Base-by-base conservation (phyloP, 257 asterid genomes). In the Plectranthus barbatus region DNA sequence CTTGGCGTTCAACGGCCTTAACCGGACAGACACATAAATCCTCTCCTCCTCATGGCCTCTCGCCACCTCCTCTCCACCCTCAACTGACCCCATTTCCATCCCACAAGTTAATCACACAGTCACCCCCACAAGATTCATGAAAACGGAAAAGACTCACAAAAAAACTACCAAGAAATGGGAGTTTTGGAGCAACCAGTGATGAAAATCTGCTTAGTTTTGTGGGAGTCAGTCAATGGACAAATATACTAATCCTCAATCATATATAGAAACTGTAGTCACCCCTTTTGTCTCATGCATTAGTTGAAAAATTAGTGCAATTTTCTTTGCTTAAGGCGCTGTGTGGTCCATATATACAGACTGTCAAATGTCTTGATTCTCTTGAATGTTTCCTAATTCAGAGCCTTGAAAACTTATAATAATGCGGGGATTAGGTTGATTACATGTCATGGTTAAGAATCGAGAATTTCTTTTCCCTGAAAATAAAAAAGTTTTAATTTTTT, bases 271-370 rank as follows among this genome's bases (percentile, higher is more conserved):
- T 57, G 70, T 67, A 69, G 71, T 15, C 69, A 51, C 14, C 20
- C 60, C 71, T 53, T 73, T 79, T 86, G 86, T 84, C 88, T 73
- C 86, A 76, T 82, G 80, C 83, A 80, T 80, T 80, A 66, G 77
- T 69, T 74, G 71, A 60, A 51, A 72, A 62, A 37, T 36, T 26
- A 41, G 13, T 54, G 76, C 66, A 33, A 39, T 50, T 59, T 72
- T 29, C 50, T 15, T 29, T 56, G 52, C 23, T 14, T 50, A 33
- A 49, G 71, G 71, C 66, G 76, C 55, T 69, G 10, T 68, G 81
- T 79, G 96, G 91, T 82, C 96, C 97, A 89, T 75, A 64, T 21
- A 60, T 75, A 86, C 95, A 91, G 96, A 75, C 95, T 91, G 96
- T 84, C 94, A 81, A 78, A 68, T 83, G 91, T 75, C 91, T 65